Evolutionary conservation across 2,329 filamentous ascomycete species (phyloP).

Genomic region (Colletotrichum destructivum): DNA sequence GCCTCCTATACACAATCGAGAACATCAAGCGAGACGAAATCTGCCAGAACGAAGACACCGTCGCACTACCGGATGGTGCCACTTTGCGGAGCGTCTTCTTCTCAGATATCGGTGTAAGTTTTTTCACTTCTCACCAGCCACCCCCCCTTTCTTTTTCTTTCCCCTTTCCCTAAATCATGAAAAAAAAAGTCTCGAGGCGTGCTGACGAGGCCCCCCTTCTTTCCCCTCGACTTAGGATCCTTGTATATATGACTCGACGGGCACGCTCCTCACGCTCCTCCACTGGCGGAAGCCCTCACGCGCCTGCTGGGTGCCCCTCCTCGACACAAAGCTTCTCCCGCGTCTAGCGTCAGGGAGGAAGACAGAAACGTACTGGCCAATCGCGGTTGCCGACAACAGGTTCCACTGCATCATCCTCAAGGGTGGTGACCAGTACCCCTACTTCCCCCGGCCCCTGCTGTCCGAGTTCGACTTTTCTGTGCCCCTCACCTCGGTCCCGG

Average conservation of each 20-base stretch:
- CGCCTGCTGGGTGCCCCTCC: slow-evolving; percentile 90
- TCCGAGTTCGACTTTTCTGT: slow-evolving; percentile 95
- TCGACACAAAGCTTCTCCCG: slow-evolving; percentile 88
- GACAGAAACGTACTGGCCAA: slow-evolving; percentile 92
- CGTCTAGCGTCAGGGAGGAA: slow-evolving; percentile 89
- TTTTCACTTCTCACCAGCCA: not conserved
- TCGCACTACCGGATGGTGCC: slow-evolving; percentile 83
- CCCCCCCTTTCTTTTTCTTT: not conserved
- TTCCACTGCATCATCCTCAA: slow-evolving; percentile 99
- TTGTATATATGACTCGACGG: slow-evolving; percentile 95
- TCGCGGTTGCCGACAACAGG: slow-evolving; percentile 90
- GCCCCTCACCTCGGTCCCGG: slow-evolving; percentile 75
- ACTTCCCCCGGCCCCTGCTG: slow-evolving; percentile 90
- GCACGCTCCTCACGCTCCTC: slow-evolving; percentile 87
- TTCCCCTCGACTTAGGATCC: slow-evolving; percentile 74
- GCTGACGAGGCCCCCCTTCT: slow-evolving; percentile 25
- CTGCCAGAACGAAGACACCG: slow-evolving; percentile 94
- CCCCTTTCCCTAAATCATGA: not conserved
- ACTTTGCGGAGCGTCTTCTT: slow-evolving; percentile 90
- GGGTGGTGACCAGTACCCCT: slow-evolving; percentile 92
- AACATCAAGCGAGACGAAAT: slow-evolving; percentile 94
- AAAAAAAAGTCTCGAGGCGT: not conserved
- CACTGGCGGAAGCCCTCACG: slow-evolving; percentile 92
- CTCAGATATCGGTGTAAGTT: slow-evolving; percentile 85
- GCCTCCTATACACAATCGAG: slow-evolving; percentile 91